These are phyloP conservation scores for Pleurotus platypus DNA, from an alignment of 768 basidiomycete genomes.

Conservation along the genomic window DNA sequence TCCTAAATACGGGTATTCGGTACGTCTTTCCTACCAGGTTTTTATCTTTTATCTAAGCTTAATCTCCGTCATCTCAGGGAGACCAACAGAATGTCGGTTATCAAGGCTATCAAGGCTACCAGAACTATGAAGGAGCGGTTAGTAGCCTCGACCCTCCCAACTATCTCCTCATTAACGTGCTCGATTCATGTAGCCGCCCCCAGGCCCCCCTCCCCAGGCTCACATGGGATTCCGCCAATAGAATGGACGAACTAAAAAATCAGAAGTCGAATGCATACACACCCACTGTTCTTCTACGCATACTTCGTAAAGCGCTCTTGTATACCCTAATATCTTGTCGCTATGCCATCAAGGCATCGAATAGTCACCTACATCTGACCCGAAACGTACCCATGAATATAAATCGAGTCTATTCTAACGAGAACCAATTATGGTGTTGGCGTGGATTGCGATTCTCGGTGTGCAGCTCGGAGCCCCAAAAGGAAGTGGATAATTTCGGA, in stretches of 20 bases:
- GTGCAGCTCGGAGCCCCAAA: too few species aligned
- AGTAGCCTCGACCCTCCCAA: not conserved
- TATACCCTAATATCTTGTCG: too few species aligned
- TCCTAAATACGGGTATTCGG: conserved; percentile 4
- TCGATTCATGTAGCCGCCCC: not conserved
- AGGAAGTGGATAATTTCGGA: too few species aligned
- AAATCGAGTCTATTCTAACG: too few species aligned
- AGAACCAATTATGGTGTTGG: too few species aligned
- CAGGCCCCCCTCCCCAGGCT: not conserved
- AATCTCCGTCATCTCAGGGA: not conserved
- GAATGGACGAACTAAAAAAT: not conserved
- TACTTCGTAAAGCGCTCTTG: too few species aligned
- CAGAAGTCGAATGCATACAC: too few species aligned
- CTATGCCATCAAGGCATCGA: too few species aligned
- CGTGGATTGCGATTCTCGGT: too few species aligned
- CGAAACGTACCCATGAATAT: too few species aligned
- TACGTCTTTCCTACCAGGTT: not conserved
- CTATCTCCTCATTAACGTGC: not conserved
- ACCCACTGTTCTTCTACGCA: too few species aligned
- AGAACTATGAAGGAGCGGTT: not conserved
- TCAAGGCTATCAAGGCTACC: not conserved
- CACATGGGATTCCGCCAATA: not conserved
- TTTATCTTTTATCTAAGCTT: not conserved
- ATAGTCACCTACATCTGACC: too few species aligned
- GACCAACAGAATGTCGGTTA: not conserved